These are phyloP conservation scores for Silene latifolia DNA, from an alignment of 148 eudicot genomes.

Conservation along the genomic window DNA sequence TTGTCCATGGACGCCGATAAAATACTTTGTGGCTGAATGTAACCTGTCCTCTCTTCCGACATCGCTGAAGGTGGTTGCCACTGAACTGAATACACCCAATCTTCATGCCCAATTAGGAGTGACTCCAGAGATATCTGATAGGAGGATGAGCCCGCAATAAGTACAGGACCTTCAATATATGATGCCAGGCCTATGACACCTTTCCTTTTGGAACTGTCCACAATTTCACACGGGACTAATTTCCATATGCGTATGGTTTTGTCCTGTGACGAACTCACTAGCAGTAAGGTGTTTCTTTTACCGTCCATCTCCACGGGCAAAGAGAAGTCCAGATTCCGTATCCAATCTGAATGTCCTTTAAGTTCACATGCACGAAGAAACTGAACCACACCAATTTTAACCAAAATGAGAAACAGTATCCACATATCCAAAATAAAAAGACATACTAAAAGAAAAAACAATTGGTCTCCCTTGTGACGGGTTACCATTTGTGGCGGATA, in stretches of 20 bases:
- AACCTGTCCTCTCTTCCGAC: constrained; percentile 37
- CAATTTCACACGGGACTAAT: constrained; percentile 45
- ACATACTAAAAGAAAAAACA: neutral
- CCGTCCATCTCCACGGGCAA: constrained; percentile 56
- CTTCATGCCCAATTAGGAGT: constrained; percentile 94
- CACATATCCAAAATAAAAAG: neutral
- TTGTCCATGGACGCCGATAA: constrained; percentile 98
- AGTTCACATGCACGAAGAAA: constrained; percentile 83
- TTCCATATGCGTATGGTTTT: constrained; percentile 85
- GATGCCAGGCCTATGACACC: constrained; percentile 60
- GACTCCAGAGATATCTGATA: constrained; percentile 87
- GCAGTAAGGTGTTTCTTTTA: constrained; percentile 44
- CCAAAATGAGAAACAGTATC: constrained; percentile 19
- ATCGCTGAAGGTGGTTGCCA: constrained; percentile 77
- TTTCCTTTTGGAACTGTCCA: constrained; percentile 31
- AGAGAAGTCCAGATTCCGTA: constrained; percentile 86
- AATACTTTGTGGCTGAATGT: constrained; percentile 63
- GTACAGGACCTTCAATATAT: constrained; percentile 86
- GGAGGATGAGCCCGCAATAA: constrained; percentile 58
- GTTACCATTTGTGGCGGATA: no score
- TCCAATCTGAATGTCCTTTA: constrained; percentile 98
- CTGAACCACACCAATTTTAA: constrained; percentile 36
- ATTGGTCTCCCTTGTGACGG: no score
- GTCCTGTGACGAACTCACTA: constrained; percentile 91
- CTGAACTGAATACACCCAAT: constrained; percentile 96